phyloP scores from a whole-genome alignment of 176 grass and related monocot species.

The Cocos nucifera region DNA sequence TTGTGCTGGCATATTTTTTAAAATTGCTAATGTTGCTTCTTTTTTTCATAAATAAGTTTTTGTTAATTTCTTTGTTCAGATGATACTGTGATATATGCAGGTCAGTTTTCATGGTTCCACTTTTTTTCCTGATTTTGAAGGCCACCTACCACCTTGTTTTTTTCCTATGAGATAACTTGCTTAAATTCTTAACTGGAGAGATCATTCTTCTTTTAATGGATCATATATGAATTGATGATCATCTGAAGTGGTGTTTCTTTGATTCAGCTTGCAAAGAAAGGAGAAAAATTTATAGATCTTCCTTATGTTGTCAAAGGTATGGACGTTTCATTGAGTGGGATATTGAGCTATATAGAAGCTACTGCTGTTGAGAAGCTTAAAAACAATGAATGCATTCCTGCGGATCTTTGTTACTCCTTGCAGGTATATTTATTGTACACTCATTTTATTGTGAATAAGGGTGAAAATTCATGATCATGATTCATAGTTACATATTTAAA shows the following conservation, averaged over 20 bases:
- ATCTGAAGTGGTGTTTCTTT: background rate
- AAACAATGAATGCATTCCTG: constrained; percentile 85
- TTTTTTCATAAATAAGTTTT: no score
- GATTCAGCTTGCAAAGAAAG: constrained; percentile 88
- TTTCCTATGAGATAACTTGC: no score
- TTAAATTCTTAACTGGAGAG: no score
- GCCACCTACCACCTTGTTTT: no score
- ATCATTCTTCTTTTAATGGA: background rate
- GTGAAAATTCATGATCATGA: no score
- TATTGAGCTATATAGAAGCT: constrained; percentile 94
- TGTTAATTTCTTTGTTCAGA: no score
- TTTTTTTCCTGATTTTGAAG: no score
- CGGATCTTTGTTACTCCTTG: constrained; percentile 92
- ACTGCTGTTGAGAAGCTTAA: constrained; percentile 83
- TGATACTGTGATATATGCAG: no score
- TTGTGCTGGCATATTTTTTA: no score
- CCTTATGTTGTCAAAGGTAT: constrained; percentile 95
- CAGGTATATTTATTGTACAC: constrained; percentile 39
- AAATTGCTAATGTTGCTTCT: no score
- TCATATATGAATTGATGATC: background rate
- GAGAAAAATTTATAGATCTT: constrained; percentile 90
- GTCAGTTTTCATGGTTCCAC: no score
- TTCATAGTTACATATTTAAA: no score
- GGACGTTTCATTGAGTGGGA: constrained; percentile 98
- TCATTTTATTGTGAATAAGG: background rate